Conservation (phyloP, 176 grass and related monocot genomes). For the Eremochloa ophiuroides region DNA sequence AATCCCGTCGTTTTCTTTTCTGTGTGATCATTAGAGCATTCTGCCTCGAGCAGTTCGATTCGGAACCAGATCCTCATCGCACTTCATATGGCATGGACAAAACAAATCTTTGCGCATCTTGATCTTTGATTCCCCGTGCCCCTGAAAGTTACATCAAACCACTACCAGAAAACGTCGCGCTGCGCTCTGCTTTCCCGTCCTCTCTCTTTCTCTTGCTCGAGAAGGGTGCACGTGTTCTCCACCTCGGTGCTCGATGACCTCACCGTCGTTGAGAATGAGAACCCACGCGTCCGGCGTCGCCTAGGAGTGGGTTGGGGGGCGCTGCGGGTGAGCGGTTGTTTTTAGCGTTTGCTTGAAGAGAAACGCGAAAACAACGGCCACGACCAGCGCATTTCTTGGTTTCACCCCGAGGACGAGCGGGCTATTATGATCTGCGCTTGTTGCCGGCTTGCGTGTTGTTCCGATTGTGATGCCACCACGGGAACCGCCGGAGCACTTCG, state of each 20-base stretch:
- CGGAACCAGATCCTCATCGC: background rate
- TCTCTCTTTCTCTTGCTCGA: background rate
- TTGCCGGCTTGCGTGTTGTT: background rate
- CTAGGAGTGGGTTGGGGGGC: background rate
- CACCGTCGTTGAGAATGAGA: slow-evolving; percentile 1
- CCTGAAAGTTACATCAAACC: slow-evolving; percentile 43
- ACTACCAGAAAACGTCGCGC: background rate
- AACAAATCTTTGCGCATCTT: background rate
- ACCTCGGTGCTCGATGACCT: slow-evolving; percentile 2
- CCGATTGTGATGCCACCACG: background rate
- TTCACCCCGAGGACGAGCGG: background rate
- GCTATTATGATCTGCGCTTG: background rate
- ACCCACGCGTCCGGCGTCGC: background rate
- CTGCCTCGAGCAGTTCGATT: background rate
- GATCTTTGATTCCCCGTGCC: slow-evolving; percentile 20
- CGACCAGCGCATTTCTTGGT: background rate
- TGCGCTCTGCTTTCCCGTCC: background rate
- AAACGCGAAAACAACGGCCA: slow-evolving; percentile 44
- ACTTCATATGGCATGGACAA: background rate
- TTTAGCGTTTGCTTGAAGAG: slow-evolving; percentile 69
- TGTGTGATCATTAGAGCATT: background rate
- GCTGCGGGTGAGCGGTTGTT: slow-evolving; percentile 42
- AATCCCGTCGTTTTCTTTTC: background rate
- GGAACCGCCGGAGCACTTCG: slow-evolving; percentile 11
- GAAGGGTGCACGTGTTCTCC: slow-evolving; percentile 9